A percentile compares a stretch with the other conserved stretches of the same genome.
Evolutionary conservation across 208 protist genomes (phyloP).

Genomic region (Phytomonas serpens): DNA sequence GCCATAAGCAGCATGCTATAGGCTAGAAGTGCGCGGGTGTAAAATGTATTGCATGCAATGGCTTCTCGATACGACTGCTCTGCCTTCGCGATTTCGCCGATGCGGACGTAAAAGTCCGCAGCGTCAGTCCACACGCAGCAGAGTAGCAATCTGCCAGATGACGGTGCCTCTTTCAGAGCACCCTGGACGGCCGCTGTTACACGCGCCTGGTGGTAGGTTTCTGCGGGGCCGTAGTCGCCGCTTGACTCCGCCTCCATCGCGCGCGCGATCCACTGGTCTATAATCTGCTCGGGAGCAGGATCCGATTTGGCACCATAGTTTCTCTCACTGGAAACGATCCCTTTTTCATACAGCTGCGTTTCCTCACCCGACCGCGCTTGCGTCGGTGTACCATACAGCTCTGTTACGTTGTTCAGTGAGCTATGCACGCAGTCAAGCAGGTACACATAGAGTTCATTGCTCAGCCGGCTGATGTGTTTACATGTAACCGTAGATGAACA

Average conservation of each 20-base stretch:
- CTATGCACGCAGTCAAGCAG: constrained; percentile 78
- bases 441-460: constrained; percentile 88
- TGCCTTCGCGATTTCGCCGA: constrained; percentile 63
- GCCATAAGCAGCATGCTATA: constrained; percentile 78
- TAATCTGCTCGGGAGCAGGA: not conserved
- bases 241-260: constrained; percentile 76
- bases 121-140: constrained; percentile 64
- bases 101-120: constrained; percentile 65
- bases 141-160: constrained; percentile 13
- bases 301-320: not conserved
- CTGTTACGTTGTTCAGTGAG: constrained; percentile 33
- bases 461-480: constrained; percentile 38
- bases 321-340: not conserved
- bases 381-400: not conserved
- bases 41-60: constrained; percentile 48
- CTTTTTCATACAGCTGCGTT: not conserved
- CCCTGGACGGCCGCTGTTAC: constrained; percentile 18
- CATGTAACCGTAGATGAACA: constrained; percentile 3
- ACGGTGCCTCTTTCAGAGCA: not conserved
- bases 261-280: constrained; percentile 41
- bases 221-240: constrained; percentile 46
- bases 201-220: constrained; percentile 71
- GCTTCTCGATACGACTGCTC: constrained; percentile 89
- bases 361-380: not conserved
- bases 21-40: constrained; percentile 52